A percentile compares a stretch with the other conserved stretches of the same genome.
phyloP scores from a whole-genome alignment of 352 stramenopile species.

The Phytophthora macrochlamydospora region DNA sequence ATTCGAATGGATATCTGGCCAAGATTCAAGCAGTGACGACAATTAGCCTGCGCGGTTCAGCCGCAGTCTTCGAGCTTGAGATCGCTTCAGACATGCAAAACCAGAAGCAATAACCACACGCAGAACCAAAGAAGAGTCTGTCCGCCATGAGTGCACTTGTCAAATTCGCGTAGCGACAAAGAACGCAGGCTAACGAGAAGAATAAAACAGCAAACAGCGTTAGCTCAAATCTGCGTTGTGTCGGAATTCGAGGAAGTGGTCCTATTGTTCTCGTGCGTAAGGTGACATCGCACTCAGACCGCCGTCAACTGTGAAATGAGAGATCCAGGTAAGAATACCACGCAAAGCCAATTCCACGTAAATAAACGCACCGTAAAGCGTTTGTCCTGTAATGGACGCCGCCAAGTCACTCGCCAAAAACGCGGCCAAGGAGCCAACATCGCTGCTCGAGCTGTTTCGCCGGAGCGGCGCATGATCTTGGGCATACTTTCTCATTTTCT shows the following conservation, averaged over 20 bases:
- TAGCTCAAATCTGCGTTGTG: too few species aligned
- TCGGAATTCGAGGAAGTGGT: not conserved
- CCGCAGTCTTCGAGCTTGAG: too few species aligned
- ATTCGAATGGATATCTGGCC: too few species aligned
- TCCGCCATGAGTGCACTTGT: too few species aligned
- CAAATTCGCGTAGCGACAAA: too few species aligned
- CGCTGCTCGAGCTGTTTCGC: slow-evolving; percentile 66
- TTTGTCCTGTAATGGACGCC: slow-evolving; percentile 88
- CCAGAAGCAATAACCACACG: too few species aligned
- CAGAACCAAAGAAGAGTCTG: too few species aligned
- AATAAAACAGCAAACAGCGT: too few species aligned
- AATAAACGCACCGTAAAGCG: slow-evolving; percentile 73
- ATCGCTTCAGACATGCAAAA: too few species aligned
- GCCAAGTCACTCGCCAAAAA: slow-evolving; percentile 84
- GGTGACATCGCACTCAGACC: slow-evolving; percentile 68
- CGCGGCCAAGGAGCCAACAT: slow-evolving; percentile 81
- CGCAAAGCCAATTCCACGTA: not conserved
- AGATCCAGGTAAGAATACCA: slow-evolving; percentile 12
- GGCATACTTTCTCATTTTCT: slow-evolving; percentile 86
- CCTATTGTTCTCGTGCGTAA: slow-evolving; percentile 32
- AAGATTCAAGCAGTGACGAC: too few species aligned
- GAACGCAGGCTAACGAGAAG: too few species aligned
- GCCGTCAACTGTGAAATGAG: slow-evolving; percentile 59
- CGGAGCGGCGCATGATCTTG: slow-evolving; percentile 65
- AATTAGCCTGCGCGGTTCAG: too few species aligned